Conservation (phyloP, 495 filamentous ascomycete species). For the Tuber magnatum region DNA sequence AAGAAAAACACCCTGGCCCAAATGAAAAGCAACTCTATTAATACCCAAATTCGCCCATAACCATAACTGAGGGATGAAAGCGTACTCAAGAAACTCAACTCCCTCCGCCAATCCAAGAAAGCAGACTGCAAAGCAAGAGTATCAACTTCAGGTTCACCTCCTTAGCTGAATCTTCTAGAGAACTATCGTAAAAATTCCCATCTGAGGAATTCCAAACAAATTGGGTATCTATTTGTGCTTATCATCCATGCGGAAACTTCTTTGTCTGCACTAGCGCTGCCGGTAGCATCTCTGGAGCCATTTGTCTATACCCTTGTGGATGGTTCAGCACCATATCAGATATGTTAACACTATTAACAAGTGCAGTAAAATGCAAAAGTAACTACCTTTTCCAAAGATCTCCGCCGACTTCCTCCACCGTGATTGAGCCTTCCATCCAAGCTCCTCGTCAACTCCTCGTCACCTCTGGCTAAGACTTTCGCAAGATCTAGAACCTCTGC, state of each 20-base stretch:
- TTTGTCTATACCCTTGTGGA: slow-evolving; percentile 85
- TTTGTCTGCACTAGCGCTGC: slow-evolving; percentile 59
- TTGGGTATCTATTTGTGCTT: background rate
- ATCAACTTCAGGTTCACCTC: background rate
- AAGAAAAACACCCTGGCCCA: background rate
- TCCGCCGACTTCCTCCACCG: slow-evolving; percentile 87
- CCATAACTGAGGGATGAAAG: background rate
- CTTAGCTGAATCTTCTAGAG: background rate
- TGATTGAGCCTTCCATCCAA: slow-evolving; percentile 86
- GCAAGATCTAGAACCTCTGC: slow-evolving; percentile 94
- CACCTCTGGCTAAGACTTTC: slow-evolving; percentile 76
- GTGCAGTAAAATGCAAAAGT: slow-evolving; percentile 38
- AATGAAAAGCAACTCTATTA: background rate
- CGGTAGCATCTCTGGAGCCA: slow-evolving; percentile 75
- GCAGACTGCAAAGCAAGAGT: background rate
- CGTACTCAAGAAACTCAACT: background rate
- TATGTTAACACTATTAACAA: background rate
- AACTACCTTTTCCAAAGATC: slow-evolving; percentile 82
- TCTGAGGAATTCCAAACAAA: background rate
- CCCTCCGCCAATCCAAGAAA: background rate
- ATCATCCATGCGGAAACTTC: background rate
- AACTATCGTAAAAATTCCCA: background rate
- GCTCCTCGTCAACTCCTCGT: slow-evolving; percentile 80
- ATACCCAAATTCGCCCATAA: background rate
- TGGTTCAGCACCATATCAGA: slow-evolving; percentile 63